Base-by-base conservation (phyloP, 78 protist genomes). In the Carpediemonas membranifera region DNA sequence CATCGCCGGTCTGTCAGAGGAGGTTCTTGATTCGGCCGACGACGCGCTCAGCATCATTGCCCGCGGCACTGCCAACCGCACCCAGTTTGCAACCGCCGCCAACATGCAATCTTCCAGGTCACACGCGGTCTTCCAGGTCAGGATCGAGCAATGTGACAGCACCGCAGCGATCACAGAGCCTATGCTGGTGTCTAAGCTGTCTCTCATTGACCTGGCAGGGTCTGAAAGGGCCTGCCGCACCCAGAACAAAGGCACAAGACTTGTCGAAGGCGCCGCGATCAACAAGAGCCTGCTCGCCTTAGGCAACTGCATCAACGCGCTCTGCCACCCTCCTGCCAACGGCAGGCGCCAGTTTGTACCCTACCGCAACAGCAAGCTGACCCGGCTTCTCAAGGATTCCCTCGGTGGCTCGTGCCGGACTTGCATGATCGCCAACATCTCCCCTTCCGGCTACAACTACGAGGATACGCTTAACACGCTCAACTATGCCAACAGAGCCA, bases 331-430 rank as follows among this genome's bases (percentile, higher is more conserved):
- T n/a, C n/a, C n/a, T n/a, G 88, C 74, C n/a, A 72, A 67, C 14
- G 72, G 77, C 7, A 41, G 25, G 37, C 30, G 54, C 14, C 47
- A 34, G 9, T 36, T 27, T 47, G 73, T 95, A 0, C 97, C 97
- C 18, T 96, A 80, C 80, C 79, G 99, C 25, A 85, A 94, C 77
- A 73, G 87, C n/a, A 94, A 94, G 82, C 84, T 96, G 52, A 96
- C 98, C 1, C 71, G 98, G 14, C 66, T 96, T 54, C 72, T 94
- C 37, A 92, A 92, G 66, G 90, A 84, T 63, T 78, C 83, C 15
- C 74, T 84, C 30, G 87, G 88, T 0, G 91, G 90, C 37, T 85
- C 74, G 68, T 69, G 87, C 64, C 44, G 61, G 27, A 85, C 93
- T 1, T 72, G 79, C 31, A 83, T 85, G 90, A 85, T 85, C 39